Conservation (phyloP, 2,329 filamentous ascomycete genomes). For the Cryoendolithus antarcticus region DNA sequence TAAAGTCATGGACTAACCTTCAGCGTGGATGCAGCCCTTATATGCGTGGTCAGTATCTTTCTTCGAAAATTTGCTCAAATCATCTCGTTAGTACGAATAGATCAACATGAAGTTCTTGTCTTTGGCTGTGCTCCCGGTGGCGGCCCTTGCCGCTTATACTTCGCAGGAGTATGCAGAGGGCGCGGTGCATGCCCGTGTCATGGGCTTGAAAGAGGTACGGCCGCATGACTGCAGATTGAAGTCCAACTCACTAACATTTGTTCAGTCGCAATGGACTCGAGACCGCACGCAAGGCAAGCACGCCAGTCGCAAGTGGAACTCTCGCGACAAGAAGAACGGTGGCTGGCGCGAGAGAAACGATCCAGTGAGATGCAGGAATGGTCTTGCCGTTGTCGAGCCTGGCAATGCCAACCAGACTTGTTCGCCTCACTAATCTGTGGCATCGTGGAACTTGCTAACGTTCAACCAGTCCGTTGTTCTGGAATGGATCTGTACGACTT, state of each 20-base stretch:
- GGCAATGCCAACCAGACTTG: slow-evolving; percentile 37
- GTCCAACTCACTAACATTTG: neutral
- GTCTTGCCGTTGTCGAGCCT: slow-evolving; percentile 32
- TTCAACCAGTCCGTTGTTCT: neutral
- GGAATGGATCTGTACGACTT: slow-evolving; percentile 45
- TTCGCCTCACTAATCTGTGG: too few species aligned
- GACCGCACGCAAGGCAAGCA: slow-evolving; percentile 11
- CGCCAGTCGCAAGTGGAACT: slow-evolving; percentile 9
- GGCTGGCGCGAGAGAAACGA: slow-evolving; percentile 6
- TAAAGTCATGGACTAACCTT: too few species aligned
- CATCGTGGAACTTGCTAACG: too few species aligned
- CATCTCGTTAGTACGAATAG: too few species aligned
- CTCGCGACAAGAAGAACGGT: slow-evolving; percentile 8
- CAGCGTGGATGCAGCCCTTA: too few species aligned
- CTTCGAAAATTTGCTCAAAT: too few species aligned
- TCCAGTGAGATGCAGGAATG: slow-evolving; percentile 27
- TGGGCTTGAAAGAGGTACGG: slow-evolving; percentile 15
- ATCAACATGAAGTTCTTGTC: too few species aligned
- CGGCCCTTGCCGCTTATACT: too few species aligned
- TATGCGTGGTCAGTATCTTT: too few species aligned
- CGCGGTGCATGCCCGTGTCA: slow-evolving; percentile 10
- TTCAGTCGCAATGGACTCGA: slow-evolving; percentile 8
- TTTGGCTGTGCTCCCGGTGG: too few species aligned
- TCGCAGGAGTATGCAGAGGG: slow-evolving; percentile 10
- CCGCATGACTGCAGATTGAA: neutral